phyloP scores from a whole-genome alignment of 2,329 filamentous ascomycete genomes.

The Paecilomyces formosus region DNA sequence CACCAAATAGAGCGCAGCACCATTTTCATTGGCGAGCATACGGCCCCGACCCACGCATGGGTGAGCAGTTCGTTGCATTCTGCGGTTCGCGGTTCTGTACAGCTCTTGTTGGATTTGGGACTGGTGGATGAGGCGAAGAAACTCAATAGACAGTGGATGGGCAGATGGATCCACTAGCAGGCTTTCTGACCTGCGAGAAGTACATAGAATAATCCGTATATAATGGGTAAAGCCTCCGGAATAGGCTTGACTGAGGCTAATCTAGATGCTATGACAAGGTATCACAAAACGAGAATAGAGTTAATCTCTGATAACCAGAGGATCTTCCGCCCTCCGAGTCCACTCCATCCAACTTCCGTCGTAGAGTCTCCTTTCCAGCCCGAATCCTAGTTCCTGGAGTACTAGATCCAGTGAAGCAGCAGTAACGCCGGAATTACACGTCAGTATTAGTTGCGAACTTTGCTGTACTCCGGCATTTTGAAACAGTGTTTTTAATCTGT shows the following conservation, averaged over 20 bases:
- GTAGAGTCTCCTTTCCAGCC: slow-evolving; percentile 15
- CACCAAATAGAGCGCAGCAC: slow-evolving; percentile 25
- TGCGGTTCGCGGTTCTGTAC: slow-evolving; percentile 20
- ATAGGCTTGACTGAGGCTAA: not conserved
- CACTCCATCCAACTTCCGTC: slow-evolving; percentile 27
- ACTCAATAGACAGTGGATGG: slow-evolving; percentile 59
- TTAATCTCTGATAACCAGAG: not conserved
- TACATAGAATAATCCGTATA: not conserved
- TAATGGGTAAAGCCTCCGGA: no score
- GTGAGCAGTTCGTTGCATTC: slow-evolving; percentile 22
- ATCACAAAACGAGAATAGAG: not conserved
- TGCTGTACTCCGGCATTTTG: slow-evolving; percentile 10
- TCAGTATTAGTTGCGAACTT: slow-evolving; percentile 11
- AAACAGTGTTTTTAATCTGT: slow-evolving; percentile 6
- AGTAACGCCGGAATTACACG: slow-evolving; percentile 24
- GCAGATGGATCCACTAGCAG: slow-evolving; percentile 49
- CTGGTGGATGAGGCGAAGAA: slow-evolving; percentile 63
- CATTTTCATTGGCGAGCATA: slow-evolving; percentile 30
- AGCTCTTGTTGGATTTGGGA: slow-evolving; percentile 45
- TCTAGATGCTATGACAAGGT: not conserved
- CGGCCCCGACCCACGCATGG: slow-evolving; percentile 28
- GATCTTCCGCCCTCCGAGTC: slow-evolving; percentile 12
- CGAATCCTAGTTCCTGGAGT: slow-evolving; percentile 11
- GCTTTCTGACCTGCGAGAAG: not conserved
- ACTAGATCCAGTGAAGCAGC: slow-evolving; percentile 19